A percentile compares a stretch with the other conserved stretches of the same genome.
phyloP scores from a whole-genome alignment of 1,139 yeast genomes.

The Pichia sp. region DNA sequence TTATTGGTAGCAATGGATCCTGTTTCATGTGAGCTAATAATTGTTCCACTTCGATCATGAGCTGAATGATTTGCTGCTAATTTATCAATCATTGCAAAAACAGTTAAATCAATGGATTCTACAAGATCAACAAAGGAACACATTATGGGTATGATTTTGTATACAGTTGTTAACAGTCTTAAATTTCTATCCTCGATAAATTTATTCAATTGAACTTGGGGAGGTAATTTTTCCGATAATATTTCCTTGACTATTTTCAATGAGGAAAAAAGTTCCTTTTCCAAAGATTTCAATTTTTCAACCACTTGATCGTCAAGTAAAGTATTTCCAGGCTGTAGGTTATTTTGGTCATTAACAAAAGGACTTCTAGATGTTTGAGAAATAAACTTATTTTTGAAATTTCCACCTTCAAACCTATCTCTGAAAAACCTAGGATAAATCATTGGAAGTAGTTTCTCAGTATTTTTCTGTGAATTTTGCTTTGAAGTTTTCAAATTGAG shows the following conservation, averaged over 20 bases:
- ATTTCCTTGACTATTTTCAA: conserved; percentile 37
- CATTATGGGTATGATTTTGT: conserved; percentile 44
- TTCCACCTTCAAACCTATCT: conserved; percentile 64
- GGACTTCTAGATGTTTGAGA: conserved; percentile 9
- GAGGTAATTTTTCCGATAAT: conserved; percentile 32
- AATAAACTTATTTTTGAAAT: conserved; percentile 65
- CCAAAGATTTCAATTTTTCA: conserved; percentile 32
- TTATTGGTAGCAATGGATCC: background rate
- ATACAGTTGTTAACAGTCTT: conserved; percentile 44
- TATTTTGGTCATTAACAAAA: conserved; percentile 17
- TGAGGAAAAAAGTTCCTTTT: conserved; percentile 34
- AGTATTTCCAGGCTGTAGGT: conserved; percentile 34
- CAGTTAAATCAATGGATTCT: conserved; percentile 58
- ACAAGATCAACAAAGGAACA: conserved; percentile 44
- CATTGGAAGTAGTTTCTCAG: conserved; percentile 44
- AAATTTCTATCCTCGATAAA: conserved; percentile 44
- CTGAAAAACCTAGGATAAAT: conserved; percentile 59
- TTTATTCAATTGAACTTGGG: conserved; percentile 25
- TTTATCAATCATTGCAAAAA: conserved; percentile 33
- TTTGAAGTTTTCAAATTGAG: conserved; percentile 26
- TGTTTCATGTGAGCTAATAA: conserved; percentile 8
- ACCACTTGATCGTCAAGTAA: conserved; percentile 45
- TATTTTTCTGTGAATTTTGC: conserved; percentile 21
- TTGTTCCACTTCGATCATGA: conserved; percentile 16
- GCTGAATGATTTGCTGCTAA: conserved; percentile 14